Conservation (phyloP, 768 basidiomycete genomes). For the Cystobasidiopsis lactophilus region DNA sequence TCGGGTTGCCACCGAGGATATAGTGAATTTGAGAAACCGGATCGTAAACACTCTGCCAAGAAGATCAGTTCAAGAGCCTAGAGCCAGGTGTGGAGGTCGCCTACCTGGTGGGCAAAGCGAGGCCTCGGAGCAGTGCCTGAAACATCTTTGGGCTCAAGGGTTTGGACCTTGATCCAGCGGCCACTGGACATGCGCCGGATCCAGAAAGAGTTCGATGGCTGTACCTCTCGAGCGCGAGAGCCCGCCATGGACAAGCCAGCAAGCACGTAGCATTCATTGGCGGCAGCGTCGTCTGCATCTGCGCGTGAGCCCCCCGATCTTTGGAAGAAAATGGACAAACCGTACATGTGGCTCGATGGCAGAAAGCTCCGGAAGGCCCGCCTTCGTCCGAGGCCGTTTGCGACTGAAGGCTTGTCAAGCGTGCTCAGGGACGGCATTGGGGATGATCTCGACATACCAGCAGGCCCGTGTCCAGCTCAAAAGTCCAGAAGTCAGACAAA, state of each 20-base stretch:
- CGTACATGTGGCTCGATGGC: constrained; percentile 1
- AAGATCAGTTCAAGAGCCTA: not conserved
- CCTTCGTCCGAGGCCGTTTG: not conserved
- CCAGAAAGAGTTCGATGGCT: not conserved
- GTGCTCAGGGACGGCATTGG: not conserved
- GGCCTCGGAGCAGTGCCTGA: constrained; percentile 2
- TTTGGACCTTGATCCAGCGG: not conserved
- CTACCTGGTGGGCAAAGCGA: constrained; percentile 7
- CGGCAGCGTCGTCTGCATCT: too few species aligned
- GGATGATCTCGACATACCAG: not conserved
- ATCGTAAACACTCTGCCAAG: constrained; percentile 5
- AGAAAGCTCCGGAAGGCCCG: constrained; percentile 9
- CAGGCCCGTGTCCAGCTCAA: not conserved
- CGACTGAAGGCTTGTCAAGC: not conserved
- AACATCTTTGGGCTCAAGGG: not conserved
- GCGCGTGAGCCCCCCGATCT: not conserved
- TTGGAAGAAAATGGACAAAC: constrained; percentile 3
- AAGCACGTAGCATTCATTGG: too few species aligned
- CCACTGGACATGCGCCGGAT: not conserved
- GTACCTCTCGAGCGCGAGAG: not conserved
- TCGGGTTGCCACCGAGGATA: constrained; percentile 10
- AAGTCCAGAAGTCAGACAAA: constrained; percentile 15
- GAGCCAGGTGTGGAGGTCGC: not conserved
- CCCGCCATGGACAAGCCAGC: too few species aligned
- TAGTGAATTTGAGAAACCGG: constrained; percentile 3